Evolutionary conservation across 129 eudicot species (phyloP).

Genomic region (Centaurea solstitialis): DNA sequence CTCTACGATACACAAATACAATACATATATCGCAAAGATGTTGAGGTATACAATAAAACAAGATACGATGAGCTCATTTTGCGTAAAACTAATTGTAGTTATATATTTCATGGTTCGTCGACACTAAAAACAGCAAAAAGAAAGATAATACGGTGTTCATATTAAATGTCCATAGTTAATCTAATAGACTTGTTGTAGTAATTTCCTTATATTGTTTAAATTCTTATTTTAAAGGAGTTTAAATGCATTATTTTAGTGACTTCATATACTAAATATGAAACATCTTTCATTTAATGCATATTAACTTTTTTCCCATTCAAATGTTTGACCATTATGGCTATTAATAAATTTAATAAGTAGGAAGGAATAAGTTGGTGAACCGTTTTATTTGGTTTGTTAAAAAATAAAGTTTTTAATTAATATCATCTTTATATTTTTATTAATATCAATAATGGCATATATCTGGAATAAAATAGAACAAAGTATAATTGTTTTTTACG

Average conservation of each 20-base stretch:
- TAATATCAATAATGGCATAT: no score
- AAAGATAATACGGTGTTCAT: not conserved
- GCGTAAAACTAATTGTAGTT: not conserved
- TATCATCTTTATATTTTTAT: not conserved
- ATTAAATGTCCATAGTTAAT: no score
- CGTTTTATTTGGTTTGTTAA: constrained; percentile 5
- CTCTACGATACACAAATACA: not conserved
- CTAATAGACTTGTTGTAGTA: no score
- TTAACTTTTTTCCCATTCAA: not conserved
- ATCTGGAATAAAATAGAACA: no score
- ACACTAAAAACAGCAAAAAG: no score
- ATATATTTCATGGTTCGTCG: not conserved
- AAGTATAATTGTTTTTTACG: no score
- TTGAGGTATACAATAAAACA: not conserved
- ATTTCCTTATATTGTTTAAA: no score
- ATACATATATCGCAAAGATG: not conserved
- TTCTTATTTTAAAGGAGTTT: no score
- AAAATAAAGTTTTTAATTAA: not conserved
- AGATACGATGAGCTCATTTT: not conserved
- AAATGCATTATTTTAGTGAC: no score
- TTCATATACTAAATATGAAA: no score
- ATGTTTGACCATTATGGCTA: not conserved
- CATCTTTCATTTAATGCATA: not conserved
- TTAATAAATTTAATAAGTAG: constrained; percentile 2
- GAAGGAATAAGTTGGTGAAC: constrained; percentile 13